Evolutionary conservation across 73 alveolate species (phyloP), one percentile per base, ranked within the genome.

Genomic region (Paramecium bursaria): DNA sequence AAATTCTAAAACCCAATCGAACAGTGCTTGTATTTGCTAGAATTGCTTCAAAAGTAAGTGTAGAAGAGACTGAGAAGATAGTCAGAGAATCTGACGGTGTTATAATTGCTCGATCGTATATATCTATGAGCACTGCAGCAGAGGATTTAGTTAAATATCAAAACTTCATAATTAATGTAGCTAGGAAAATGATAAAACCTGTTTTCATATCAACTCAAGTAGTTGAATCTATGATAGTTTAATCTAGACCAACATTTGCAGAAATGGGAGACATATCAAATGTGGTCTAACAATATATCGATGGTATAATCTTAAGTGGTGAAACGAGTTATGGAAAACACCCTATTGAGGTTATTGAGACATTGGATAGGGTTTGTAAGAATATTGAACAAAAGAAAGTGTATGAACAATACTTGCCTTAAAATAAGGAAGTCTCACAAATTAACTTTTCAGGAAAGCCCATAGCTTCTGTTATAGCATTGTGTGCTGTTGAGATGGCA

Each of bases 261-360:
- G 82, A 67, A 67, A 67, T 67, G 53, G 82, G 82, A 14, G 82
- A 67, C 21, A 67, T 67, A 2, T 53, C 82, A 14, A 47, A 67
- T 67, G 82, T 67, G 0, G 53, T 67, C 5, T 53, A 67, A 42
- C 11, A 67, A 67, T 57, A 67, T 17, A 42, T 67, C 21, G 82
- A 67, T 67, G 82, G 82, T 5, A 35, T 67, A 11, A 67, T 67
- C 60, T 15, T 67, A 67, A 39, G 60, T 10, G 82, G 82, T 0
- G 82, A 67, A 67, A 67, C 55, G 26, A 67, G 60, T 10, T 67
- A 67, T 67, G 55, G 60, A 31, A 35, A 67, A 39, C 53, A 67
- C 11, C 82, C 82, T 1, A 27, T 67, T 39, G 44, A 67, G 3
- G 82, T 67, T 4, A 57, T 67, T 2, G 49, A 31, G 21, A 57